These are phyloP conservation scores for Hemileccinum impolitum DNA, from an alignment of 768 basidiomycete genomes.

Conservation along the genomic window DNA sequence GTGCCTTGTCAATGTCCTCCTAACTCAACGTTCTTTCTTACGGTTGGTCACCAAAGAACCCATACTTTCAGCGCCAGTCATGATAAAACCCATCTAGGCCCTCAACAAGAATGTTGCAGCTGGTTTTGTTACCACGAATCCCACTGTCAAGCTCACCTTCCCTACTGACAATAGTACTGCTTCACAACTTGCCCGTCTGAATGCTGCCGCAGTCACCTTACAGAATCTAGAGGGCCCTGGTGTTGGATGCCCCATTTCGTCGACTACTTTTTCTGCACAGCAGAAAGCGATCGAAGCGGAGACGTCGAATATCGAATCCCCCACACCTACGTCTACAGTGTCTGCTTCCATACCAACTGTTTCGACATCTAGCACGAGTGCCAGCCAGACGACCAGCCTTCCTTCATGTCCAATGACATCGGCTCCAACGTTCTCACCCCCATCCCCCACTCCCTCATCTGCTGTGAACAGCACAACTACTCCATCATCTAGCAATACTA, in stretches of 20 bases:
- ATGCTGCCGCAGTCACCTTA: conserved; percentile 60
- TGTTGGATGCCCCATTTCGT: conserved; percentile 61
- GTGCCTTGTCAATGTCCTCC: conserved; percentile 69
- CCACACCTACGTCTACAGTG: neutral
- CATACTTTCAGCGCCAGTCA: conserved; percentile 1
- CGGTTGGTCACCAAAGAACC: conserved; percentile 29
- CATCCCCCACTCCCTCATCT: neutral
- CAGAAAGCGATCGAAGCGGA: conserved; percentile 24
- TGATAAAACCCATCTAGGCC: conserved; percentile 23
- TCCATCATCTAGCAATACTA: conserved; percentile 3
- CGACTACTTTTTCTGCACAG: conserved; percentile 55
- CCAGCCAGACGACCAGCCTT: neutral
- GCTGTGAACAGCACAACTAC: conserved; percentile 1
- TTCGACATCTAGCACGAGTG: neutral
- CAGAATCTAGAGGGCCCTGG: conserved; percentile 72
- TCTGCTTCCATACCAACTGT: neutral
- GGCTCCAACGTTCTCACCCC: neutral
- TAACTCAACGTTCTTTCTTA: conserved; percentile 46
- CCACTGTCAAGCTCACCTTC: conserved; percentile 55
- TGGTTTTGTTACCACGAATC: conserved; percentile 65
- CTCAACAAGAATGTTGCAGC: conserved; percentile 56
- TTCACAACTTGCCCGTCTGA: conserved; percentile 54
- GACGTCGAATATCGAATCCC: neutral
- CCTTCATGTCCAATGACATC: conserved; percentile 2
- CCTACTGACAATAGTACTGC: conserved; percentile 54